These are phyloP conservation scores for Petunia hybrid DNA, from an alignment of 305 asterid genomes.

Conservation along the genomic window DNA sequence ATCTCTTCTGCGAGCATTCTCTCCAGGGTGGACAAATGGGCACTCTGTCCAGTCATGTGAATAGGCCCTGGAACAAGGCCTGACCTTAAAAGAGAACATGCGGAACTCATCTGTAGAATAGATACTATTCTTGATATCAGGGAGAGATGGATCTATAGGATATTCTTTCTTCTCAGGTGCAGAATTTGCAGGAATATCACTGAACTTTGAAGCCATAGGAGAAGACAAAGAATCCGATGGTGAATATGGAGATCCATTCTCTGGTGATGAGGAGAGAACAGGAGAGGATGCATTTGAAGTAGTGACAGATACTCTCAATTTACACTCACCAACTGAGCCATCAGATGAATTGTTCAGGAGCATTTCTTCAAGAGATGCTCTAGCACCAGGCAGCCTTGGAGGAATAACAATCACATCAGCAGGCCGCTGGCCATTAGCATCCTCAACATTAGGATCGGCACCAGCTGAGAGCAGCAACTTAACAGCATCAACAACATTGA, in stretches of 20 bases:
- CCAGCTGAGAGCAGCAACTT: constrained; percentile 64
- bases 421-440: constrained; percentile 57
- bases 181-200: constrained; percentile 41
- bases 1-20: constrained; percentile 76
- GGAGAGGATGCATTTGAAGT: constrained; percentile 57
- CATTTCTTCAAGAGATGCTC: constrained; percentile 57
- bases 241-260: constrained; percentile 58
- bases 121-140: constrained; percentile 70
- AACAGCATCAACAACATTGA: constrained; percentile 46
- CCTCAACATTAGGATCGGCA: constrained; percentile 60
- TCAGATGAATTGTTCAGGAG: constrained; percentile 52
- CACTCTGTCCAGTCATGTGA: constrained; percentile 88
- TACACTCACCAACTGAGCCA: constrained; percentile 53
- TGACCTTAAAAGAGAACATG: constrained; percentile 70
- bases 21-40: constrained; percentile 79
- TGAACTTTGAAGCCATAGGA: constrained; percentile 48
- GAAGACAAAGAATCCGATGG: constrained; percentile 51
- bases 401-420: constrained; percentile 57
- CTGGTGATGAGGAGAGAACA: constrained; percentile 59
- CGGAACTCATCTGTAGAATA: constrained; percentile 76
- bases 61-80: constrained; percentile 77
- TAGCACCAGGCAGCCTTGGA: constrained; percentile 53
- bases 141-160: constrained; percentile 77
- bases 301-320: constrained; percentile 48
- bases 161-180: constrained; percentile 67